These are phyloP conservation scores for Schizochytrium sp. DNA, from an alignment of 108 stramenopile genomes.

Conservation along the genomic window DNA sequence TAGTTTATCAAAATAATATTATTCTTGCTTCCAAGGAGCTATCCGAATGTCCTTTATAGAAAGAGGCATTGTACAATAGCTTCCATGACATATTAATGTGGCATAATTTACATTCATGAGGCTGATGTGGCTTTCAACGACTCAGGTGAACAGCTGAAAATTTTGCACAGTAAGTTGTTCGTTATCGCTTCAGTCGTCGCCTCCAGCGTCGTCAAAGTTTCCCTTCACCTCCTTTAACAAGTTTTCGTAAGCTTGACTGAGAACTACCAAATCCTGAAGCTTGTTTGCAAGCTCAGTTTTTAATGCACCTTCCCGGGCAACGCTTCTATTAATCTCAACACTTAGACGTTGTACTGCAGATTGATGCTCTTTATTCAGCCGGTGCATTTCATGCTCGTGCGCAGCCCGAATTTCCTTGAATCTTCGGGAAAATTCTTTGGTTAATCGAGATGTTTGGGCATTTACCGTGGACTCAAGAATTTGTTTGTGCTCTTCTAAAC, in stretches of 20 bases:
- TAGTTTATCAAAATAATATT: no score
- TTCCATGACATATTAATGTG: no score
- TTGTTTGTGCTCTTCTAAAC: not conserved
- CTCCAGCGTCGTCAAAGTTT: not conserved
- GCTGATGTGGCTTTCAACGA: no score
- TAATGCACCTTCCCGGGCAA: not conserved
- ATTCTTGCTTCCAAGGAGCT: no score
- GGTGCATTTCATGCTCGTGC: not conserved
- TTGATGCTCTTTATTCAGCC: not conserved
- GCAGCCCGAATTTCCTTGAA: not conserved
- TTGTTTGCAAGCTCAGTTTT: conserved; percentile 28
- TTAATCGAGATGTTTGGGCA: not conserved
- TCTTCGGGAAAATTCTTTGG: not conserved
- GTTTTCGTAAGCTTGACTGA: not conserved
- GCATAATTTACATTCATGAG: no score
- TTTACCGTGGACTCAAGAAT: not conserved
- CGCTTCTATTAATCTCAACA: not conserved
- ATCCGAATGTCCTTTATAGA: no score
- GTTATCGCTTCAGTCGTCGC: not conserved
- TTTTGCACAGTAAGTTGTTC: no score
- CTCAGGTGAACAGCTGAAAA: no score
- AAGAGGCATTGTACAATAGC: no score
- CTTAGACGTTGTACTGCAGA: not conserved
- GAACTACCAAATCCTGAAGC: not conserved
- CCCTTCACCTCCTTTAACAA: not conserved